Conservation (phyloP, 805 yeast genomes). For the Ogataea sp. region DNA sequence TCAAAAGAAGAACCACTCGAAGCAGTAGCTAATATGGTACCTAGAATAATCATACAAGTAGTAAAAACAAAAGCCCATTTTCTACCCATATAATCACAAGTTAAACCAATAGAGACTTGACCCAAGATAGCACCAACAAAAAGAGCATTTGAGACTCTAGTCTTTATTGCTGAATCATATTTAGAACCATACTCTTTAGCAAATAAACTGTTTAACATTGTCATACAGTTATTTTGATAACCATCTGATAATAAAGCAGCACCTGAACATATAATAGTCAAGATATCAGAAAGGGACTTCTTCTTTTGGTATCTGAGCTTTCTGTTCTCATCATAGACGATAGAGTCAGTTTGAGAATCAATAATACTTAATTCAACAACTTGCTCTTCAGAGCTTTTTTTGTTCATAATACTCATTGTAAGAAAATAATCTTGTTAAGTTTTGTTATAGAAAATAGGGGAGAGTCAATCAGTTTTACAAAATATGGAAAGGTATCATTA, state of each 20-base stretch:
- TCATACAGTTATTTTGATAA: constrained; percentile 21
- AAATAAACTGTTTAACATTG: constrained; percentile 16
- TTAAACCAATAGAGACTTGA: constrained; percentile 48
- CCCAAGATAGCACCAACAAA: constrained; percentile 55
- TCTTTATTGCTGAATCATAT: constrained; percentile 13
- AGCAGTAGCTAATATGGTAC: constrained; percentile 51
- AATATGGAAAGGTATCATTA: too few species aligned
- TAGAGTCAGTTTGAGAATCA: background rate
- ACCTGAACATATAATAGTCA: constrained; percentile 48
- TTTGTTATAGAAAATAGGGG: too few species aligned
- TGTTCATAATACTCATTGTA: too few species aligned
- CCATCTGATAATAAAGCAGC: constrained; percentile 19
- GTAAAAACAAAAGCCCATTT: constrained; percentile 54
- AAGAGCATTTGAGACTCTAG: constrained; percentile 30
- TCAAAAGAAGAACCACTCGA: constrained; percentile 41
- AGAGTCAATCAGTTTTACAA: too few species aligned
- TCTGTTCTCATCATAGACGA: constrained; percentile 10
- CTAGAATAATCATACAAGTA: constrained; percentile 48
- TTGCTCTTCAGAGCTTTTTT: background rate
- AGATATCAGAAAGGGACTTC: constrained; percentile 26
- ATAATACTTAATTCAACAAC: background rate
- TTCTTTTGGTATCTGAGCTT: constrained; percentile 12
- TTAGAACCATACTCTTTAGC: constrained; percentile 6
- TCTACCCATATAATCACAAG: constrained; percentile 52
- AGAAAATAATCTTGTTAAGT: too few species aligned